phyloP scores from a whole-genome alignment of 2,329 filamentous ascomycete genomes.

The Stagonosporopsis tanaceti region DNA sequence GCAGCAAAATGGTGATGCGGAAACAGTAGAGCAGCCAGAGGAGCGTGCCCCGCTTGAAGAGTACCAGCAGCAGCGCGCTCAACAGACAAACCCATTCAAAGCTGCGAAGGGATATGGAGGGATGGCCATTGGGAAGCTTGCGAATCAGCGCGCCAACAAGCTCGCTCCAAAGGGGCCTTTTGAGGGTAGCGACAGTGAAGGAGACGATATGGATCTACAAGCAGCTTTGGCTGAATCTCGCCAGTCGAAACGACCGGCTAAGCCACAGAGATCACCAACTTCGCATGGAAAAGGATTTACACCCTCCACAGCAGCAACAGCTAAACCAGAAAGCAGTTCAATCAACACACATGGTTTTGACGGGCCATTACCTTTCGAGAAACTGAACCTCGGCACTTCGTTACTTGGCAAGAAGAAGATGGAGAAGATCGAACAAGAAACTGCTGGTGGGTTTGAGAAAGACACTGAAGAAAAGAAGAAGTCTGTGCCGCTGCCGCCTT shows the following conservation, averaged over 20 bases:
- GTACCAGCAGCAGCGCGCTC: conserved; percentile 56
- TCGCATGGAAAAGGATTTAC: conserved; percentile 20
- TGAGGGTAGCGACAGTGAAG: conserved; percentile 65
- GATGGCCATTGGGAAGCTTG: conserved; percentile 73
- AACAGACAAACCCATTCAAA: conserved; percentile 53
- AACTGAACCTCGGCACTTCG: conserved; percentile 72
- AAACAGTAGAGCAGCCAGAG: conserved; percentile 57
- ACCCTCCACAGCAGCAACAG: conserved; percentile 32
- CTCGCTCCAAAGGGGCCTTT: conserved; percentile 44
- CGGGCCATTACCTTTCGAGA: conserved; percentile 90
- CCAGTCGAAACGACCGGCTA: conserved; percentile 53
- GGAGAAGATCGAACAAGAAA: conserved; percentile 61
- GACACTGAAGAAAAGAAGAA: conserved; percentile 51
- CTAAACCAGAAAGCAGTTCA: conserved; percentile 38
- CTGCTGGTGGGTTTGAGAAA: conserved; percentile 72
- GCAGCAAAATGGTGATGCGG: conserved; percentile 64
- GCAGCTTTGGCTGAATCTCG: conserved; percentile 77
- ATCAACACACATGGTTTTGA: conserved; percentile 68
- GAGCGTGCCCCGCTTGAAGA: conserved; percentile 56
- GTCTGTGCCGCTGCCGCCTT: conserved; percentile 75
- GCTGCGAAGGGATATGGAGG: conserved; percentile 51
- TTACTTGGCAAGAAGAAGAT: conserved; percentile 61
- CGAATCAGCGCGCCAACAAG: conserved; percentile 76
- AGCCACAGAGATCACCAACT: conserved; percentile 45
- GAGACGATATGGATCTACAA: conserved; percentile 80